Percentiles rank a stretch among this genome's conserved stretches.
Evolutionary conservation across 306 rosid species (phyloP).

Genomic region (Medicago truncatula): DNA sequence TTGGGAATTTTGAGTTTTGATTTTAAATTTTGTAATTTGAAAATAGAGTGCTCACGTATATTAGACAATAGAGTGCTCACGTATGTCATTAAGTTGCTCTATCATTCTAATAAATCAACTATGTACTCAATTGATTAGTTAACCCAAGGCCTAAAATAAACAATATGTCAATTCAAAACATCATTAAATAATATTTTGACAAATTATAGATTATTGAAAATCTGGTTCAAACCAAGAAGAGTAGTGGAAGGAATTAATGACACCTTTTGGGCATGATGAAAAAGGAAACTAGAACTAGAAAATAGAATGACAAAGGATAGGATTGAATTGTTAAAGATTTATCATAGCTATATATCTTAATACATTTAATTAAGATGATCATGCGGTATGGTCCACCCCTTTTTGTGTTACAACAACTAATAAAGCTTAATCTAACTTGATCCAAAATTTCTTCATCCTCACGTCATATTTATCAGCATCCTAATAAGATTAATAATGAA

Average conservation of each 20-base stretch:
- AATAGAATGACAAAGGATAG: not conserved
- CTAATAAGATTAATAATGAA: too few relatives aligned
- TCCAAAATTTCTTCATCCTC: slow-evolving; percentile 14
- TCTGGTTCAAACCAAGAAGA: not conserved
- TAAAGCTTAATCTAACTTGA: not conserved
- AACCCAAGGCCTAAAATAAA: too few relatives aligned
- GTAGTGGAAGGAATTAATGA: not conserved
- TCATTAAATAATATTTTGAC: too few relatives aligned
- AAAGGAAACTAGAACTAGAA: not conserved
- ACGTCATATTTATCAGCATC: not conserved
- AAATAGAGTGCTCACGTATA: too few relatives aligned
- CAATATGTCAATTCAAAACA: too few relatives aligned
- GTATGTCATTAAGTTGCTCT: too few relatives aligned
- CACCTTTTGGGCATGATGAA: not conserved
- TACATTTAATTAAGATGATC: not conserved
- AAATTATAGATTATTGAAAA: too few relatives aligned
- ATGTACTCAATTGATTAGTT: too few relatives aligned
- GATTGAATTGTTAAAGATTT: not conserved
- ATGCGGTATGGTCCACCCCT: not conserved
- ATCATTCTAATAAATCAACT: too few relatives aligned
- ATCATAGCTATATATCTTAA: not conserved
- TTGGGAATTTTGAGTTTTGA: too few relatives aligned
- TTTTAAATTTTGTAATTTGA: too few relatives aligned
- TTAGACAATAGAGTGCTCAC: too few relatives aligned
- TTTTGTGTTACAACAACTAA: not conserved